Evolutionary conservation across 768 basidiomycete genomes (phyloP).

Genomic region (Rhodotorula babjevae): DNA sequence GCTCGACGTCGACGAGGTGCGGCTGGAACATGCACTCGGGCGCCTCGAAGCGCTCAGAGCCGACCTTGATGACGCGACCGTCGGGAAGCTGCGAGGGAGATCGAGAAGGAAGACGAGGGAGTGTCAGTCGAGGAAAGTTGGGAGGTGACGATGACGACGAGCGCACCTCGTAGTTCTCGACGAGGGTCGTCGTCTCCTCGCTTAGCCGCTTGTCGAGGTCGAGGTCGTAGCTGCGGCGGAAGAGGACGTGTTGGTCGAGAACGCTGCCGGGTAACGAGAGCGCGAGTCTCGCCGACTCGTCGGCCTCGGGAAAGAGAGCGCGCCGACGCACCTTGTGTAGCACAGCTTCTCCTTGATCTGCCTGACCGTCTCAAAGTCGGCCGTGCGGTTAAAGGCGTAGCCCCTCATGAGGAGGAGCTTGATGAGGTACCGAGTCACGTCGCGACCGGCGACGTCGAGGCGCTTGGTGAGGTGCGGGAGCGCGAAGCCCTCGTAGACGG

Average conservation of each 20-base stretch:
- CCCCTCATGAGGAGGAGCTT: conserved; percentile 99
- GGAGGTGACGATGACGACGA: background rate
- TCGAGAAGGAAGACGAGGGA: background rate
- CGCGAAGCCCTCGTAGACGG: conserved; percentile 94
- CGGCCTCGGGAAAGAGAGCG: too few species aligned
- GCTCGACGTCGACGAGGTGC: conserved; percentile 92
- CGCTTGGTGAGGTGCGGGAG: conserved; percentile 91
- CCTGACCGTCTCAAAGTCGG: conserved; percentile 97
- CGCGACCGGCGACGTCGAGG: conserved; percentile 94
- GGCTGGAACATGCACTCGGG: conserved; percentile 99
- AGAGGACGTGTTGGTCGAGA: background rate
- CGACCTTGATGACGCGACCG: conserved; percentile 93
- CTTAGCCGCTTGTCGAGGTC: conserved; percentile 85
- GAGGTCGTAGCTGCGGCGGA: conserved; percentile 73
- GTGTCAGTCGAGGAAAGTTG: too few species aligned
- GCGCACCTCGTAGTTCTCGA: conserved; percentile 89
- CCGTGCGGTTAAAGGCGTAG: conserved; percentile 99
- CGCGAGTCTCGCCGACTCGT: too few species aligned
- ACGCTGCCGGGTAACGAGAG: too few species aligned
- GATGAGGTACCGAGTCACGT: conserved; percentile 97
- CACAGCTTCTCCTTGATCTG: conserved; percentile 99
- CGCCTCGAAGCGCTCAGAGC: conserved; percentile 95
- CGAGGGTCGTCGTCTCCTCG: conserved; percentile 92
- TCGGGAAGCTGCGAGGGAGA: conserved; percentile 67
- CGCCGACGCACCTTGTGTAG: conserved; percentile 72